Conservation (phyloP, 208 protist genomes). For the Phytomonas sp. region DNA sequence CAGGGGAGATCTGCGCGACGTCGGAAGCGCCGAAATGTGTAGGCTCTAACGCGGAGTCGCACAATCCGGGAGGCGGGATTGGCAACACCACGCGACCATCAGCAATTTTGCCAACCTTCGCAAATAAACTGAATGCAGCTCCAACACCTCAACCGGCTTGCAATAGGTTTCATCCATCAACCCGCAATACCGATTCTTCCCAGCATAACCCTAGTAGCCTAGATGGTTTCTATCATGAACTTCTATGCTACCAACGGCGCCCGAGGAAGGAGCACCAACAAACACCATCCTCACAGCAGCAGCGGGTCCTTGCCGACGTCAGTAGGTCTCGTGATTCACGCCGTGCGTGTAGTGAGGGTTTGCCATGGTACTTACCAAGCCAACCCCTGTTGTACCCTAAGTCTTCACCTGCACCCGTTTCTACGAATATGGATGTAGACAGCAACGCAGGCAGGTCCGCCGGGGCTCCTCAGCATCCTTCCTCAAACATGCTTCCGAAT, state of each 20-base stretch:
- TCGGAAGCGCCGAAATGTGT: neutral
- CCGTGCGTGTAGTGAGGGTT: neutral
- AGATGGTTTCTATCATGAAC: conserved; percentile 34
- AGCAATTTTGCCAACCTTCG: neutral
- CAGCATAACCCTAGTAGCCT: conserved; percentile 10
- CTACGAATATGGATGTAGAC: neutral
- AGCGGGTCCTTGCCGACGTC: neutral
- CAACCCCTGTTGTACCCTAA: neutral
- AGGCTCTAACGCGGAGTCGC: neutral
- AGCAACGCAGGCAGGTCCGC: neutral
- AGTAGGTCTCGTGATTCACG: neutral
- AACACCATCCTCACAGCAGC: neutral
- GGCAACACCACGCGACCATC: neutral
- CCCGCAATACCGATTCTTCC: neutral
- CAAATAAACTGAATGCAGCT: neutral
- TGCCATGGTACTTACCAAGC: neutral
- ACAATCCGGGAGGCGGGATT: neutral
- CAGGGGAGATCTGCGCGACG: neutral
- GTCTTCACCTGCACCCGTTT: neutral
- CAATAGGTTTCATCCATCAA: neutral
- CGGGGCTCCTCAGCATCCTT: neutral
- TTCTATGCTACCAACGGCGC: conserved; percentile 24
- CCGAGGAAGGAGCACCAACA: neutral
- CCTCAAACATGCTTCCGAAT: neutral
- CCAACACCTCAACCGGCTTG: neutral